Evolutionary conservation across 169 alveolate genomes (phyloP).

Genomic region (Neospora caninum): DNA sequence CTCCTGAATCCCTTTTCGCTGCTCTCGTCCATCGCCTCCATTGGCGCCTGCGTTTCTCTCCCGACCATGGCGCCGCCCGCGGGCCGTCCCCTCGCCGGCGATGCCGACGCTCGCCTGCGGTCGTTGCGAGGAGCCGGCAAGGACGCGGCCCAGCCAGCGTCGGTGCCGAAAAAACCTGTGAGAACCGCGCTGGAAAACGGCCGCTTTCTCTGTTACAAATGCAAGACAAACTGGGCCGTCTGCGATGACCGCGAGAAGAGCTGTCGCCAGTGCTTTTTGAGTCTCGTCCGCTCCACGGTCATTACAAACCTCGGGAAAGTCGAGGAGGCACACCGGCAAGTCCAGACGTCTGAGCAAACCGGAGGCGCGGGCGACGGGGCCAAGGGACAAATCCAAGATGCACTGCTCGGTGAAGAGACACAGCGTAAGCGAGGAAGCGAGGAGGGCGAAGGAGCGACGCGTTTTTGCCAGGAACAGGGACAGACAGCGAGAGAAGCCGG

Average conservation of each 20-base stretch:
- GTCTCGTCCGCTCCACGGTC: neutral
- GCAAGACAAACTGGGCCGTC: neutral
- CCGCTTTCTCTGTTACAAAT: conserved; percentile 23
- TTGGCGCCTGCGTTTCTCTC: neutral
- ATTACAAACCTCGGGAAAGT: neutral
- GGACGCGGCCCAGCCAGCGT: neutral
- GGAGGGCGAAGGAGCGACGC: neutral
- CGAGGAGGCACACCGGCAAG: neutral
- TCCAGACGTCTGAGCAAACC: neutral
- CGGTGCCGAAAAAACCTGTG: conserved; percentile 1
- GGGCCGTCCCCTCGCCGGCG: no score
- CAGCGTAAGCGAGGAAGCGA: neutral
- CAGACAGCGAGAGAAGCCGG: neutral
- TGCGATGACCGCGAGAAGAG: conserved; percentile 18
- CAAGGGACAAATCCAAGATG: neutral
- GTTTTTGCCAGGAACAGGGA: no score
- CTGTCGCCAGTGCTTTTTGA: neutral
- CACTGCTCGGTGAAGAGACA: no score
- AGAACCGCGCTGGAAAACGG: neutral
- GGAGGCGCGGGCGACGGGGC: neutral
- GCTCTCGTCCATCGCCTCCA: neutral
- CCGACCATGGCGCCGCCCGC: no score
- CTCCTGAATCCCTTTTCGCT: no score
- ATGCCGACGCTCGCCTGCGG: no score
- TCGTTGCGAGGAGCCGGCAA: no score